Evolutionary conservation across 257 asterid genomes (phyloP).

Genomic region (Cynanchum wilfordii): DNA sequence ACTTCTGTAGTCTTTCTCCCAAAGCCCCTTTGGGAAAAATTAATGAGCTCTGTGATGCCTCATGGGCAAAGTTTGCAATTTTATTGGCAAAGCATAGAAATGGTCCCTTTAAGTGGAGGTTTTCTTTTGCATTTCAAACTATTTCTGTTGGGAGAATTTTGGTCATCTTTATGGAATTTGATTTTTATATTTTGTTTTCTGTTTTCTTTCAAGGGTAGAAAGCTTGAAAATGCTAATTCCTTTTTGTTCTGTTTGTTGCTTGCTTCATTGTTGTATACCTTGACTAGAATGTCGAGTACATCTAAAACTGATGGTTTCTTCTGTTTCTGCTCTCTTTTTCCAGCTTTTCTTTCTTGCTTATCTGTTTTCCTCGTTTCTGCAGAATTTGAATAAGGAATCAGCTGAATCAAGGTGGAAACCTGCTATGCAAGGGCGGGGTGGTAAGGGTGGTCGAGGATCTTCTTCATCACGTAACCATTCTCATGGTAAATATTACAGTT

Average conservation of each 20-base stretch:
- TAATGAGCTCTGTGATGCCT: background rate
- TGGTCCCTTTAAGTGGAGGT: background rate
- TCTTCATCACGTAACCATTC: constrained; percentile 47
- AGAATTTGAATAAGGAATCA: constrained; percentile 61
- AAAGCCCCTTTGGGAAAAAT: background rate
- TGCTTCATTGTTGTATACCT: background rate
- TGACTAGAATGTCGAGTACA: background rate
- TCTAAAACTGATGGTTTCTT: background rate
- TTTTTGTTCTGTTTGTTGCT: background rate
- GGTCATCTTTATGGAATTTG: background rate
- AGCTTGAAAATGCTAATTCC: background rate
- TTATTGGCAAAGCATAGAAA: background rate
- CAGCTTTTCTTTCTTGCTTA: constrained; percentile 7
- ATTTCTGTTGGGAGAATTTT: background rate
- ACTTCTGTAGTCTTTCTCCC: background rate
- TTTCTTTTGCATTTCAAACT: background rate
- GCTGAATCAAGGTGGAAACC: constrained; percentile 64
- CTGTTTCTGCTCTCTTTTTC: background rate
- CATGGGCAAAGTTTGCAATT: background rate
- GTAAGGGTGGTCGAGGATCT: constrained; percentile 59
- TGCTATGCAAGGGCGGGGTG: constrained; percentile 54
- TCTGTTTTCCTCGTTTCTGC: constrained; percentile 24
- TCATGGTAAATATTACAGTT: constrained; percentile 42
- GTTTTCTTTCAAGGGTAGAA: background rate
- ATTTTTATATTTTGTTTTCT: background rate